phyloP scores from a whole-genome alignment of 2,329 filamentous ascomycete genomes.

The Colletotrichum sp. region DNA sequence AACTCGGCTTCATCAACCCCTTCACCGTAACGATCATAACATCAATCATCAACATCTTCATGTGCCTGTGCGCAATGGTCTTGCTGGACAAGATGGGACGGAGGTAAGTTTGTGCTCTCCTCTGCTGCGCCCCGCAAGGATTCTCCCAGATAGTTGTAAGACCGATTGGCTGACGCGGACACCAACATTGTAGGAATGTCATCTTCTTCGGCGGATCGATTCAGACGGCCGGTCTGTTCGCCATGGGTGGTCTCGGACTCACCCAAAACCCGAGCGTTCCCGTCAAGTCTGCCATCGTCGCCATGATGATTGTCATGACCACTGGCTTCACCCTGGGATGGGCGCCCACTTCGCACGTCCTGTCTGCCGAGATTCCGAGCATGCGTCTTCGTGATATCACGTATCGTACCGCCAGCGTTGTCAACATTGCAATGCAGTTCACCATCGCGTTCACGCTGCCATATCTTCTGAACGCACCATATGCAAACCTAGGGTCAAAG shows the following conservation, averaged over 20 bases:
- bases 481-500: constrained; percentile 34
- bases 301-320: constrained; percentile 34
- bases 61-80: constrained; percentile 18
- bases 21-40: constrained; percentile 26
- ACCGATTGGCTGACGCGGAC: background rate
- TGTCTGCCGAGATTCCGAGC: constrained; percentile 37
- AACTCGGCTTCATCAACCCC: constrained; percentile 30
- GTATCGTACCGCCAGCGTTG: background rate
- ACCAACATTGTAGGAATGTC: background rate
- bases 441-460: constrained; percentile 39
- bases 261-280: constrained; percentile 10
- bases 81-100: constrained; percentile 26
- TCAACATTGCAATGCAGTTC: constrained; percentile 27
- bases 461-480: constrained; percentile 38
- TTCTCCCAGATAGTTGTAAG: background rate
- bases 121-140: background rate
- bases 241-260: background rate
- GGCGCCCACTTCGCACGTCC: constrained; percentile 38
- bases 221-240: background rate
- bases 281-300: constrained; percentile 32
- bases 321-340: constrained; percentile 36
- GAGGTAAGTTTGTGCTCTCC: background rate
- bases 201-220: constrained; percentile 1
- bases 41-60: constrained; percentile 22
- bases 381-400: constrained; percentile 34